Base-by-base conservation (phyloP, 1,284 basidiomycete genomes). In the Paramarasmius palmivorus region DNA sequence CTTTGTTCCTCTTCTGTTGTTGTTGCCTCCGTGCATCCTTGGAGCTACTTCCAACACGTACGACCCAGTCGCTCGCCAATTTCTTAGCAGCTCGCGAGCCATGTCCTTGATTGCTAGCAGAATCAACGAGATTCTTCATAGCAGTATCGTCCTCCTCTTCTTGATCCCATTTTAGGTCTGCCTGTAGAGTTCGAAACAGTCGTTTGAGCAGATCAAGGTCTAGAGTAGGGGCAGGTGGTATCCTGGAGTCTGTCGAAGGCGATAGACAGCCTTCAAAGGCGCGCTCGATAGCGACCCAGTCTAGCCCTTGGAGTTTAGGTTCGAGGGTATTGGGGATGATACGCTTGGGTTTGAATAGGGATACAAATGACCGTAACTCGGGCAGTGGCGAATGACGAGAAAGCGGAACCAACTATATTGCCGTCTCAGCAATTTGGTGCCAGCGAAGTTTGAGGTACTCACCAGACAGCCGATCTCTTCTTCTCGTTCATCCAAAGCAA, bases 321-420 rank as follows among this genome's bases (percentile, higher is more conserved):
- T 86, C 77, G 5, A 95, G 78, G 0, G 90, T 90, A 62, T 95
- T 95, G 0, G 93, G 93, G 1, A 92, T 80, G 1, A 96, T 69
- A 2, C 79, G 74, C 19, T 71, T 76, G 0, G 94, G 94, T 20
- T 79, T 79, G 69, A 98, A 96, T 9, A 94, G 73, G 0, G 79
- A 71, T 12, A 95, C 91, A 48, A 97, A 88, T 2, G 75, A 71
- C 57, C 85, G 84, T 1, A 98, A 78, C 65, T 98, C 95, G 0
- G 91, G 90, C 1, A 95, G 78, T 0, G 90, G 78, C 0, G 93
- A 95, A 63, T 97, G 95, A 0, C 95, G 83, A 3, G 86, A 84
- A 1, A 96, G 74, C 0, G 94, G 92, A 0, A 92, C 86, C 3
- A 92, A 78, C 93, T 95, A 61, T 3, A 29, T 17, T 9, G 45